phyloP scores from a whole-genome alignment of 1,139 yeast genomes.

The Pichia sp. region DNA sequence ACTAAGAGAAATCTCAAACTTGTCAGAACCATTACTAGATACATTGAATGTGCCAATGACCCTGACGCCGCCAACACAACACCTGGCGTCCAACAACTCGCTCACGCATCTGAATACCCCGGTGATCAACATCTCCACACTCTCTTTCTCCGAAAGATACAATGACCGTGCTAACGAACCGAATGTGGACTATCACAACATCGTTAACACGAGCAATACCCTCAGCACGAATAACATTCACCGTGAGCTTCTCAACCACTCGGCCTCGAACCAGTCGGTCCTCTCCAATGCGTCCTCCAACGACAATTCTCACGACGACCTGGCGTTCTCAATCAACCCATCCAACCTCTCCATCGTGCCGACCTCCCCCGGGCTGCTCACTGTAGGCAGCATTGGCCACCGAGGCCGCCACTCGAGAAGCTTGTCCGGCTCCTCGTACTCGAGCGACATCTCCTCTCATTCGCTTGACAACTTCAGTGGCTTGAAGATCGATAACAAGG shows the following conservation, averaged over 20 bases:
- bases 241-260: background rate
- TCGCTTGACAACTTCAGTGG: background rate
- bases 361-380: background rate
- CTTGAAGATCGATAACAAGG: background rate
- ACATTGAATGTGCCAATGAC: too few relatives aligned
- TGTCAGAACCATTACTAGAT: too few relatives aligned
- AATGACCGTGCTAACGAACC: background rate
- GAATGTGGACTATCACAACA: background rate
- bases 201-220: background rate
- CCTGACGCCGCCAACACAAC: background rate
- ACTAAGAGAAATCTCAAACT: too few relatives aligned
- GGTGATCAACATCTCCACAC: constrained; percentile 1
- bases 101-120: background rate
- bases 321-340: background rate
- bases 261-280: background rate
- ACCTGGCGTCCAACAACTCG: background rate
- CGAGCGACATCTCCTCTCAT: background rate
- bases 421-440: constrained; percentile 1
- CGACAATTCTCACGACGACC: background rate
- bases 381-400: background rate
- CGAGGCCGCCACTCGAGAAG: background rate
- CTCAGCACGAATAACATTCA: background rate
- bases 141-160: background rate
- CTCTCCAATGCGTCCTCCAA: background rate
- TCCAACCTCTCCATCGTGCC: background rate